A percentile compares a stretch with the other conserved stretches of the same genome.
These are phyloP conservation scores for Blastobotrys indianensis DNA, from an alignment of 1,139 yeast genomes.

Conservation along the genomic window DNA sequence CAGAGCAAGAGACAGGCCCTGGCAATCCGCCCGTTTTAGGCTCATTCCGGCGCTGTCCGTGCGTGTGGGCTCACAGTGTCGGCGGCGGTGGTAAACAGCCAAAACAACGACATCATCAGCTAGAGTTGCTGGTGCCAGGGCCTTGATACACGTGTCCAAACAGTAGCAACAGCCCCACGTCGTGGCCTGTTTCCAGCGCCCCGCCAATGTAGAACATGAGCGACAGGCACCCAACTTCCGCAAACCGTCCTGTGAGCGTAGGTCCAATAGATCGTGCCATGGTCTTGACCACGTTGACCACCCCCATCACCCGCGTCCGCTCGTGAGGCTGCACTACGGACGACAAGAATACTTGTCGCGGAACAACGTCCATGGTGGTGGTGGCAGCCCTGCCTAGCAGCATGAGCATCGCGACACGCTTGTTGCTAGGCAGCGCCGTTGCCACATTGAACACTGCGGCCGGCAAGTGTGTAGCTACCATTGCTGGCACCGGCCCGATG, in stretches of 20 bases:
- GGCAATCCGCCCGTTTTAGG: too few relatives aligned
- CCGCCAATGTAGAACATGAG: slow-evolving; percentile 64
- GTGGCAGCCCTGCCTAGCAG: slow-evolving; percentile 49
- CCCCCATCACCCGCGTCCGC: slow-evolving; percentile 72
- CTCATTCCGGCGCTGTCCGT: too few relatives aligned
- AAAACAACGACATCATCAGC: too few relatives aligned
- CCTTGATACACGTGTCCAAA: slow-evolving; percentile 12
- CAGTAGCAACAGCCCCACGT: slow-evolving; percentile 23
- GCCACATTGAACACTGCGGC: slow-evolving; percentile 61
- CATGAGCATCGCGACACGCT: slow-evolving; percentile 30
- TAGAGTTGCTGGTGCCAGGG: too few relatives aligned
- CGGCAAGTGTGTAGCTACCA: slow-evolving; percentile 71
- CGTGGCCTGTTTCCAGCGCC: slow-evolving; percentile 37
- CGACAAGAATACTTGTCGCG: slow-evolving; percentile 73
- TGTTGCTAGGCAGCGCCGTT: slow-evolving; percentile 40
- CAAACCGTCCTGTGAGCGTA: slow-evolving; percentile 65
- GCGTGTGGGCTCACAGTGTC: too few relatives aligned
- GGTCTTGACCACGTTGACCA: slow-evolving; percentile 81
- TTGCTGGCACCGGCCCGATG: slow-evolving; percentile 76
- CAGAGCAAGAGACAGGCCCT: too few relatives aligned
- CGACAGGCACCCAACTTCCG: slow-evolving; percentile 46
- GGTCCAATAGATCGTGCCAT: slow-evolving; percentile 82
- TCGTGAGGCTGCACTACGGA: slow-evolving; percentile 59
- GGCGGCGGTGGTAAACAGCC: too few relatives aligned
- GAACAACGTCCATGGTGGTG: slow-evolving; percentile 84